Conservation (phyloP, 805 yeast species). For the Sugiyamaella boreocaroliniensis region DNA sequence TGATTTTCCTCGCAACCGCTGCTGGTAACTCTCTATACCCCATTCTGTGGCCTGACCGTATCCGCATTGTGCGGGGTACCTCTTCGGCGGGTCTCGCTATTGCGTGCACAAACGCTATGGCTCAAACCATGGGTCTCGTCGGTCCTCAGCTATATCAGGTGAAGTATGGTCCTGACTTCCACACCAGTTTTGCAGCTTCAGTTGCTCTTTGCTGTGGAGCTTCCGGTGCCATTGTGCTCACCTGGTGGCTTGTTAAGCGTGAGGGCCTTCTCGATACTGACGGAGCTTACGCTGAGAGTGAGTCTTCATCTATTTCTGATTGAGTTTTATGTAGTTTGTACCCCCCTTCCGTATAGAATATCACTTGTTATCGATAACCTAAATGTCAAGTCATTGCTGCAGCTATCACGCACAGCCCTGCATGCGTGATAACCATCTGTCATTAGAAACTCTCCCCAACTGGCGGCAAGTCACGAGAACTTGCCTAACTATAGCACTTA, state of each 20-base stretch:
- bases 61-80: slow-evolving; percentile 4
- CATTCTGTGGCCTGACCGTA: slow-evolving; percentile 7
- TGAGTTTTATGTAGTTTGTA: no score
- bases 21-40: slow-evolving; percentile 1
- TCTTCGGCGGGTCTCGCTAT: slow-evolving; percentile 7
- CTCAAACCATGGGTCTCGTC: slow-evolving; percentile 5
- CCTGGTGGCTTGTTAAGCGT: not conserved
- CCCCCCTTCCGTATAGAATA: no score
- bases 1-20: slow-evolving; percentile 6
- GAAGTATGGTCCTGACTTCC: slow-evolving; percentile 5
- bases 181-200: slow-evolving; percentile 5
- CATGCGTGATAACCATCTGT: not conserved
- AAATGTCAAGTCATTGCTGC: not conserved
- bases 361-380: not conserved
- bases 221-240: not conserved
- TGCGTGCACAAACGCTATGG: slow-evolving; percentile 6
- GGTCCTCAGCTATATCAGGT: slow-evolving; percentile 6
- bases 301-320: not conserved
- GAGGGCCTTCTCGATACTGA: slow-evolving; percentile 3
- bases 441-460: not conserved
- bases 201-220: slow-evolving; percentile 1
- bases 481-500: not conserved
- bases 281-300: not conserved
- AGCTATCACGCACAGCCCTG: not conserved
- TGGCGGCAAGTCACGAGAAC: not conserved